Percentiles rank a stretch among this genome's conserved stretches.
These are phyloP conservation scores for Passiflora organensis DNA, from an alignment of 345 rosid genomes.

Conservation along the genomic window DNA sequence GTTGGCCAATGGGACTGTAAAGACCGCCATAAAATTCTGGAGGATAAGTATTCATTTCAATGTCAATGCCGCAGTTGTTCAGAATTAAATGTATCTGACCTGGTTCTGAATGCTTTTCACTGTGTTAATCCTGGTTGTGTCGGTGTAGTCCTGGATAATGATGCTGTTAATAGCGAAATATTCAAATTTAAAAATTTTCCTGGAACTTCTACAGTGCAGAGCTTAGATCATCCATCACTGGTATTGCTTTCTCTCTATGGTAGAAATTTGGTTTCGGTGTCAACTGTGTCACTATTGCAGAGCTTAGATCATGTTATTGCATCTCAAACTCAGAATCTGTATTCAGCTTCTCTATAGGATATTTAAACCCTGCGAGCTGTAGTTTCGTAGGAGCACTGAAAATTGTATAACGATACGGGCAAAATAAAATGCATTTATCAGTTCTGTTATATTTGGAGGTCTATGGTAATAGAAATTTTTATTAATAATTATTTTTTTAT, in stretches of 20 bases:
- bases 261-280: constrained; percentile 10
- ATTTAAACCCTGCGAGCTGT: neutral
- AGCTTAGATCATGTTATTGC: neutral
- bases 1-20: constrained; percentile 68
- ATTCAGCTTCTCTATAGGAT: neutral
- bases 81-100: constrained; percentile 52
- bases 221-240: constrained; percentile 33
- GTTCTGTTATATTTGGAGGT: neutral
- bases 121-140: constrained; percentile 50
- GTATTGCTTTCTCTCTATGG: constrained; percentile 24
- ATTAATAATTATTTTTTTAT: neutral
- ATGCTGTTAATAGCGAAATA: constrained; percentile 27
- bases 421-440: no score
- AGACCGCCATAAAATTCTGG: constrained; percentile 64
- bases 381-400: no score
- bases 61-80: constrained; percentile 74
- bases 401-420: no score
- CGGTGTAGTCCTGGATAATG: constrained; percentile 59
- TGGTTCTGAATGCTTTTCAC: constrained; percentile 57
- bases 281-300: neutral
- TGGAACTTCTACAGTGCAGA: constrained; percentile 14
- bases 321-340: neutral
- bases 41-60: constrained; percentile 63
- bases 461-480: neutral
- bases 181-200: constrained; percentile 30